A percentile compares a stretch with the other conserved stretches of the same genome.
Evolutionary conservation across 805 yeast species (phyloP).

Genomic region (Cyberlindnera xishuangbannaensis): DNA sequence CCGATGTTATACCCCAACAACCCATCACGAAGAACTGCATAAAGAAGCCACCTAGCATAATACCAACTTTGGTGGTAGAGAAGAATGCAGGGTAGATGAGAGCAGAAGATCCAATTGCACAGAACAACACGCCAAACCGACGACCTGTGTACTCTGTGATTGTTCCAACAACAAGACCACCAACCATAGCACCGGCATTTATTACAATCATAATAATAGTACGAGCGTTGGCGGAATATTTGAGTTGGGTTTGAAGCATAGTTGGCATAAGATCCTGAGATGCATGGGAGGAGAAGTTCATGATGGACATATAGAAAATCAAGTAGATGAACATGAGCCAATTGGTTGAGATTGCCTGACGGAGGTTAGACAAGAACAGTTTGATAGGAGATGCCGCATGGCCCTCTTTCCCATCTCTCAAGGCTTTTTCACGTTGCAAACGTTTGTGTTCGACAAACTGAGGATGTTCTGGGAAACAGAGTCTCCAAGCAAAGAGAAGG

Average conservation of each 20-base stretch:
- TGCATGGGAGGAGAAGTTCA: slow-evolving; percentile 70
- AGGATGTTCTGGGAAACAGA: slow-evolving; percentile 54
- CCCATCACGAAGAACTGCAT: slow-evolving; percentile 65
- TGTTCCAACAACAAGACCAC: slow-evolving; percentile 58
- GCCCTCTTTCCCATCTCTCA: slow-evolving; percentile 22
- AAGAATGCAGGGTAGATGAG: slow-evolving; percentile 56
- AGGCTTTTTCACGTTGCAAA: slow-evolving; percentile 21
- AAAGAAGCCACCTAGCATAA: slow-evolving; percentile 58
- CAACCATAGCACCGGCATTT: slow-evolving; percentile 61
- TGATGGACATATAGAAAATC: slow-evolving; percentile 59
- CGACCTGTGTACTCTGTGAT: slow-evolving; percentile 54
- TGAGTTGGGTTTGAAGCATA: slow-evolving; percentile 47
- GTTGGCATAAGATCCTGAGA: slow-evolving; percentile 73
- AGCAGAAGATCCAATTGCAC: slow-evolving; percentile 51
- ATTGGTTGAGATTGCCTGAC: slow-evolving; percentile 37
- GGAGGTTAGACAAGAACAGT: slow-evolving; percentile 27
- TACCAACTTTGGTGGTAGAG: slow-evolving; percentile 29
- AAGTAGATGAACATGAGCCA: slow-evolving; percentile 58
- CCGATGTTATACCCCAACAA: slow-evolving; percentile 69
- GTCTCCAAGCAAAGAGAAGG: slow-evolving; percentile 52
- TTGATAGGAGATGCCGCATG: slow-evolving; percentile 17
- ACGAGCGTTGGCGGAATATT: slow-evolving; percentile 36
- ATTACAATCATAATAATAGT: slow-evolving; percentile 61
- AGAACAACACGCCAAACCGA: slow-evolving; percentile 46
- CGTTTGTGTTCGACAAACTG: slow-evolving; percentile 35